Evolutionary conservation across 2,329 filamentous ascomycete genomes (phyloP).

Genomic region (Scytalidium sp.): DNA sequence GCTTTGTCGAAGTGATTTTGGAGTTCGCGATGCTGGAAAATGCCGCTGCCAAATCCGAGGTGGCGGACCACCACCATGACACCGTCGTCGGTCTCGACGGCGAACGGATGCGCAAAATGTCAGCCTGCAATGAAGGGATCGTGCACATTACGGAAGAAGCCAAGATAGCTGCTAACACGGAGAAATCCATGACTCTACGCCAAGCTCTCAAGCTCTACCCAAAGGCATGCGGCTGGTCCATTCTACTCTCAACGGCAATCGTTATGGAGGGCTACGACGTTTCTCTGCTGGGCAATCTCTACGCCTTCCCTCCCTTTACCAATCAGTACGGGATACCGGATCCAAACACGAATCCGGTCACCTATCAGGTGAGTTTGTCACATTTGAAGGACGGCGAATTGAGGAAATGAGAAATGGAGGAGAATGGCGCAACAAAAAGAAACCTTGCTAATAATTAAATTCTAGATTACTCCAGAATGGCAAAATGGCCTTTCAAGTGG

Average conservation of each 20-base stretch:
- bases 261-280: slow-evolving; percentile 41
- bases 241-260: slow-evolving; percentile 34
- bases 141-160: slow-evolving; percentile 13
- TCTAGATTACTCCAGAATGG: slow-evolving; percentile 35
- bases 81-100: not conserved
- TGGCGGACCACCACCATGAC: not conserved
- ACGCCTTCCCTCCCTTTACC: slow-evolving; percentile 25
- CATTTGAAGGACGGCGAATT: slow-evolving; percentile 17
- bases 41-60: not conserved
- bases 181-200: slow-evolving; percentile 16
- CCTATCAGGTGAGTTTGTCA: slow-evolving; percentile 19
- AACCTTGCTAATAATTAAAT: slow-evolving; percentile 10
- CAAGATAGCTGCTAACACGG: slow-evolving; percentile 14
- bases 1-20: not conserved
- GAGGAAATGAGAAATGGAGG: slow-evolving; percentile 10
- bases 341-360: slow-evolving; percentile 17
- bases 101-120: not conserved
- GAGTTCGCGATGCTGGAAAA: not conserved
- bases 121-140: not conserved
- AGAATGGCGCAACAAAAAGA: not conserved
- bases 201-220: slow-evolving; percentile 21
- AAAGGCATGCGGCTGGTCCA: slow-evolving; percentile 26
- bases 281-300: slow-evolving; percentile 31
- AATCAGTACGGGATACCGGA: slow-evolving; percentile 25
- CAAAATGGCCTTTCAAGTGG: slow-evolving; percentile 40